Evolutionary conservation across 73 alveolate genomes (phyloP).

Genomic region (Stentor coeruleus): DNA sequence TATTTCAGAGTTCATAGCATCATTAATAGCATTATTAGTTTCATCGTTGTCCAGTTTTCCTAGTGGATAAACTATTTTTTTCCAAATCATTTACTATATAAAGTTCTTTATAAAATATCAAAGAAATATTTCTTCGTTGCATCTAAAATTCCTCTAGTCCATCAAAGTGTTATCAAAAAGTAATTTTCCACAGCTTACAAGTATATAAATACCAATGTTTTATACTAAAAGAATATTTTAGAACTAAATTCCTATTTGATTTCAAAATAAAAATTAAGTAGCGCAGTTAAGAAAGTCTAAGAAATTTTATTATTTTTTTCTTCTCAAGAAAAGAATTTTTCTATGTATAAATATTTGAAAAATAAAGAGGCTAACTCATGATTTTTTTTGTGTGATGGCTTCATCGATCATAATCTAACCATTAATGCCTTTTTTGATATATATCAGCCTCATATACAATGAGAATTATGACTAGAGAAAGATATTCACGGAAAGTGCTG

Average conservation of each 20-base stretch:
- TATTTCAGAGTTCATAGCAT: constrained; percentile 73
- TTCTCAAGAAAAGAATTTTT: constrained; percentile 53
- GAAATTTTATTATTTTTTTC: constrained; percentile 34
- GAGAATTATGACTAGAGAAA: constrained; percentile 39
- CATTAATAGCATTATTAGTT: constrained; percentile 64
- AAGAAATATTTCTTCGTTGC: constrained; percentile 69
- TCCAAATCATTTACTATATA: constrained; percentile 52
- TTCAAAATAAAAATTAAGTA: constrained; percentile 79
- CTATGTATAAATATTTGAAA: constrained; percentile 55
- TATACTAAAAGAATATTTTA: constrained; percentile 63
- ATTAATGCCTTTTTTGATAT: constrained; percentile 49
- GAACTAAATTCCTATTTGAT: constrained; percentile 80
- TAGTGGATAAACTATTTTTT: constrained; percentile 58
- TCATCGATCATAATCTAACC: constrained; percentile 86
- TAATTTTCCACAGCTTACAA: constrained; percentile 69
- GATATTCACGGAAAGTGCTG: constrained; percentile 42
- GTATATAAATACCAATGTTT: constrained; percentile 68
- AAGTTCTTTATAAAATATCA: constrained; percentile 61
- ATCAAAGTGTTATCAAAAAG: constrained; percentile 77
- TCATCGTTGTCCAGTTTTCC: constrained; percentile 84
- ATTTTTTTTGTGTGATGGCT: constrained; percentile 60
- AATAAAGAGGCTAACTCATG: constrained; percentile 54
- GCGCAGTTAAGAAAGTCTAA: constrained; percentile 36
- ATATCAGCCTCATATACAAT: constrained; percentile 63
- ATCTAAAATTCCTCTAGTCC: constrained; percentile 51